These are phyloP conservation scores for Tuber magnatum DNA, from an alignment of 495 filamentous ascomycete genomes.

Conservation along the genomic window DNA sequence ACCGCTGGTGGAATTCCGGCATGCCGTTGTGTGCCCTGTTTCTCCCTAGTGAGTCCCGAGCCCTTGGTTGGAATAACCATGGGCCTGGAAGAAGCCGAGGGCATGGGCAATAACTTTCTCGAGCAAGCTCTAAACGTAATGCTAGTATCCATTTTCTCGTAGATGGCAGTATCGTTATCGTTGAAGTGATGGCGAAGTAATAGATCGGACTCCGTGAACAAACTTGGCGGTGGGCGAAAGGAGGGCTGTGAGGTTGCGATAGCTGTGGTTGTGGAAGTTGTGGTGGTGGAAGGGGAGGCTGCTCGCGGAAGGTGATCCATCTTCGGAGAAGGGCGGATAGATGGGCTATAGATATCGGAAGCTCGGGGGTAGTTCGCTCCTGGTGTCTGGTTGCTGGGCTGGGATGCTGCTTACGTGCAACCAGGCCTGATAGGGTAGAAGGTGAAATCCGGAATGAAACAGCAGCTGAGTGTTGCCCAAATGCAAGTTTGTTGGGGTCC, in stretches of 20 bases:
- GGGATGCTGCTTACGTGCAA: neutral
- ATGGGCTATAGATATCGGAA: neutral
- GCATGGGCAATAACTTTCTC: slow-evolving; percentile 24
- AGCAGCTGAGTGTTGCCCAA: neutral
- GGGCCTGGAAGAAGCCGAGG: slow-evolving; percentile 25
- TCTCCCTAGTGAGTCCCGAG: slow-evolving; percentile 17
- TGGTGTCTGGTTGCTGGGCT: slow-evolving; percentile 1
- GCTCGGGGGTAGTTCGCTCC: neutral
- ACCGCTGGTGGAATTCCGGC: slow-evolving; percentile 51
- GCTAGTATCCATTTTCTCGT: slow-evolving; percentile 3
- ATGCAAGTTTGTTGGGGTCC: neutral
- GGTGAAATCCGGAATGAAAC: neutral
- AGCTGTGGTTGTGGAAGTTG: neutral
- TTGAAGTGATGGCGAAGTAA: neutral
- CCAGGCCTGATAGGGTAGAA: neutral
- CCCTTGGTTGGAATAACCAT: slow-evolving; percentile 37
- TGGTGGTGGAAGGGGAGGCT: neutral
- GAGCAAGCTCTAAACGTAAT: slow-evolving; percentile 13
- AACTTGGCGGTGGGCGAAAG: neutral
- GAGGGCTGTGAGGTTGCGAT: neutral
- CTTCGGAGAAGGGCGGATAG: neutral
- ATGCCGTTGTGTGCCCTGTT: slow-evolving; percentile 21
- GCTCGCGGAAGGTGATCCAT: slow-evolving; percentile 1
- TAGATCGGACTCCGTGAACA: neutral
- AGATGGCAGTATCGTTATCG: neutral